Evolutionary conservation across 1,284 basidiomycete genomes (phyloP), one percentile per base, ranked within the genome.

Genomic region (Caloboletus firmus): DNA sequence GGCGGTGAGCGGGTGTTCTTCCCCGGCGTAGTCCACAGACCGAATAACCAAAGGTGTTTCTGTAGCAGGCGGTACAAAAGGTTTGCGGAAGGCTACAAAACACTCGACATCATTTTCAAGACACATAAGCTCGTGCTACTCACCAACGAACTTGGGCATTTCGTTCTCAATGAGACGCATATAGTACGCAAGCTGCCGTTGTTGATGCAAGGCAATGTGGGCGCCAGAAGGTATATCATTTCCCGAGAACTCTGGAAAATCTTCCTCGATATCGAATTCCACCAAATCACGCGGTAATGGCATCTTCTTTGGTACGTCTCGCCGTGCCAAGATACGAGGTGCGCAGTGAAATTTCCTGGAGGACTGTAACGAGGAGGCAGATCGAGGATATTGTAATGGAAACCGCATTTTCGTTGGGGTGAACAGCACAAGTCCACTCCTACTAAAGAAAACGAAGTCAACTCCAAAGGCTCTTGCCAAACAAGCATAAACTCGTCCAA

Each of bases 111-210:
- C 44, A 46, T 40, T 54, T 44, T 57, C 43, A 49, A 54, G 44
- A 51, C 22, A 46, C 26, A 41, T 11, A 24, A 18, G 48, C 40
- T 17, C 30, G 26, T 36, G 20, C 18, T 10, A 77, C 88, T 71
- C 65, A 93, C 93, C 87, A 59, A 89, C 84, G 36, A 95, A 80
- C 62, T 87, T 83, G 18, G 86, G 85, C 77, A 91, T 83, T 70
- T 95, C 93, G 59, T 89, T 83, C 68, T 92, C 91, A 58, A 94
- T 91, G 61, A 93, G 78, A 48, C 89, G 79, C 67, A 94, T 74
- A 62, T 93, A 89, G 59, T 87, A 79, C 44, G 92, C 73, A 46
- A 80, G 72, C 61, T 87, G 80, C 32, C 91, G 80, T 59, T 92
- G 82, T 64, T 89, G 80, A 56, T 83, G 78, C 46, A 93, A 72